phyloP scores from a whole-genome alignment of 148 eudicot species.

The Camellia sinensis region DNA sequence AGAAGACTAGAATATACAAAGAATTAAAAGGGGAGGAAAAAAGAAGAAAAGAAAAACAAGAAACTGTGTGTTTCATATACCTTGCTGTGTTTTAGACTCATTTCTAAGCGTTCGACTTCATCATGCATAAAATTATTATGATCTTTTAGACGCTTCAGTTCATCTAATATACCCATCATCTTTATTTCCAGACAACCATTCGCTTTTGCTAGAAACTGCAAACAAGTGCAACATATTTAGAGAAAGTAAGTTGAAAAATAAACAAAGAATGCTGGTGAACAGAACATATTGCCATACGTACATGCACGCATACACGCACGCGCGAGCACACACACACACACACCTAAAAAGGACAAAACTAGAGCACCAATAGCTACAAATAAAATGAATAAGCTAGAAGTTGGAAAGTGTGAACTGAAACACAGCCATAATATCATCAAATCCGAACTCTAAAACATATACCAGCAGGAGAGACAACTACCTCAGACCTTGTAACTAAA shows the following conservation, averaged over 20 bases:
- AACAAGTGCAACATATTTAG: conserved; percentile 6
- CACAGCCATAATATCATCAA: background rate
- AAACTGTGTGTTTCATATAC: conserved; percentile 30
- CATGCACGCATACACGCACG: background rate
- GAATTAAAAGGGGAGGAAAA: no score
- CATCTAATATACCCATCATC: conserved; percentile 45
- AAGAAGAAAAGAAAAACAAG: background rate
- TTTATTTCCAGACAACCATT: conserved; percentile 51
- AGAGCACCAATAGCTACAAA: background rate
- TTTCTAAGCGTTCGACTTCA: conserved; percentile 60
- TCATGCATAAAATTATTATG: conserved; percentile 48
- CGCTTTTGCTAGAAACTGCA: conserved; percentile 73
- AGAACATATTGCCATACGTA: background rate
- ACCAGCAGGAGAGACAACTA: conserved; percentile 38
- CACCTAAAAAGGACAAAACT: background rate
- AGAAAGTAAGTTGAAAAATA: background rate
- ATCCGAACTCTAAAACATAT: background rate
- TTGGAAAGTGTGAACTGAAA: background rate
- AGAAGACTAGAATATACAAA: no score
- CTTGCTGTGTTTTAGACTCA: conserved; percentile 58
- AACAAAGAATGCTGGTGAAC: background rate
- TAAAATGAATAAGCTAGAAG: background rate
- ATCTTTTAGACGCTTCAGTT: conserved; percentile 59
- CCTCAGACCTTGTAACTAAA: conserved; percentile 81
- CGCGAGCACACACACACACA: no score